Evolutionary conservation across 306 rosid species (phyloP), one percentile per base, ranked within the genome.

Genomic region (Vigna radiata): DNA sequence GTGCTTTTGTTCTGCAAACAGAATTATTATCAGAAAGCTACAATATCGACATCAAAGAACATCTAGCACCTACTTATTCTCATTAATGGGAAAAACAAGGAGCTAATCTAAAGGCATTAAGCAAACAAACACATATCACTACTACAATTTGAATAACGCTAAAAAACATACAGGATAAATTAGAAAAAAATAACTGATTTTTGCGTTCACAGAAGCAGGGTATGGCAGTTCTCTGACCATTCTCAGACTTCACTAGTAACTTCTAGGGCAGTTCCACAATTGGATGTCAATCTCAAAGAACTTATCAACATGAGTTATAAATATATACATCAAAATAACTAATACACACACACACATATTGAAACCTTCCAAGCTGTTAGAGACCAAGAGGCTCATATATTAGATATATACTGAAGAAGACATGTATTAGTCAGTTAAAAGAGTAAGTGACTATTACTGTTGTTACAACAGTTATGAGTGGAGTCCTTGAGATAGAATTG

Each of bases 1-100:
- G 80, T 29, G 62, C 47, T 86, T 78, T 86, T 92, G 80, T 65
- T 85, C 95, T 89, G 89, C 78, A 81, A 41, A 79, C 17, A 72
- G 71, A 68, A 68, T 55, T 76, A 75, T 83, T 77, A 77, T 80
- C 58, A 85, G 81, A 78, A 80, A 63, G 41, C 47, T 43, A 52
- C 79, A 13, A 63, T 48, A 81, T 33, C 46, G 16, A 80, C 19
- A 77, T 43, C 15, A 33, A 56, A 52, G n/a, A 68, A 55, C 47
- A 80, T 15, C 67, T 66, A 66, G 27, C 15, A 47, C 53, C 75
- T 17, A 56, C 52, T 72, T 46, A 52, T 60, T 25, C 48, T 66
- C 49, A 70, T 41, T 10, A 55, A 62, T 63, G 16, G 49, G 13
- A 58, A 69, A 75, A 18, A 19, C 19, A 43, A 25, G 27, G 16